Evolutionary conservation across 1,139 yeast species (phyloP).

Genomic region (Protomyces inundatus): DNA sequence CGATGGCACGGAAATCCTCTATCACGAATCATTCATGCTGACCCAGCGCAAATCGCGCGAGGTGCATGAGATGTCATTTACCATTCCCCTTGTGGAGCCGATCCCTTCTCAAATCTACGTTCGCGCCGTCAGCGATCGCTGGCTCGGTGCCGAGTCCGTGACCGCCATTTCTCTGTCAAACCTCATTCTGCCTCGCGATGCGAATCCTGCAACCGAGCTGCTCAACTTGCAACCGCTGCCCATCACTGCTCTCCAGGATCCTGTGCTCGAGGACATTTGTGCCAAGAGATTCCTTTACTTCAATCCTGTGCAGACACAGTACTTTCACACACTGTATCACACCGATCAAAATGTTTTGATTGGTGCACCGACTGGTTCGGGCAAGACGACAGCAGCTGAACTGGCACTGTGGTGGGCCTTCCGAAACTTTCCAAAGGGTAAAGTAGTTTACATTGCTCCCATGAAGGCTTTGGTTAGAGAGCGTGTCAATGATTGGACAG

Average conservation of each 20-base stretch:
- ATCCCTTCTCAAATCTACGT: slow-evolving; percentile 81
- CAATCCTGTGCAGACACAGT: slow-evolving; percentile 99
- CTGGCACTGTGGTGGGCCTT: slow-evolving; percentile 80
- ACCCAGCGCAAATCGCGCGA: slow-evolving; percentile 53
- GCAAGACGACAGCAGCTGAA: slow-evolving; percentile 96
- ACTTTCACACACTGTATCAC: slow-evolving; percentile 82
- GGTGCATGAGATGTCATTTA: slow-evolving; percentile 76
- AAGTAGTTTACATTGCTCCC: slow-evolving; percentile 74
- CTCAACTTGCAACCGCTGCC: slow-evolving; percentile 83
- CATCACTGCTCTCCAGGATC: slow-evolving; percentile 66
- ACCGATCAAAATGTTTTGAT: slow-evolving; percentile 74
- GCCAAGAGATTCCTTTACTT: slow-evolving; percentile 66
- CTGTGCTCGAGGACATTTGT: slow-evolving; percentile 64
- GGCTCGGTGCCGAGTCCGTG: slow-evolving; percentile 81
- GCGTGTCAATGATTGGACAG: slow-evolving; percentile 92
- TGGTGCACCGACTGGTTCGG: slow-evolving; percentile 98
- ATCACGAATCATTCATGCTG: slow-evolving; percentile 73
- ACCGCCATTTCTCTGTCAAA: slow-evolving; percentile 86
- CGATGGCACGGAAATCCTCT: slow-evolving; percentile 60
- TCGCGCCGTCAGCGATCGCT: slow-evolving; percentile 71
- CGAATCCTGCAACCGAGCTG: slow-evolving; percentile 75
- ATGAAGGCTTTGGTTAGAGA: slow-evolving; percentile 98
- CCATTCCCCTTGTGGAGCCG: slow-evolving; percentile 87
- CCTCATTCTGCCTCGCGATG: slow-evolving; percentile 79
- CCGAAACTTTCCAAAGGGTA: slow-evolving; percentile 32